Base-by-base conservation (phyloP, 2,329 filamentous ascomycete genomes). In the Aureobasidium sp. region DNA sequence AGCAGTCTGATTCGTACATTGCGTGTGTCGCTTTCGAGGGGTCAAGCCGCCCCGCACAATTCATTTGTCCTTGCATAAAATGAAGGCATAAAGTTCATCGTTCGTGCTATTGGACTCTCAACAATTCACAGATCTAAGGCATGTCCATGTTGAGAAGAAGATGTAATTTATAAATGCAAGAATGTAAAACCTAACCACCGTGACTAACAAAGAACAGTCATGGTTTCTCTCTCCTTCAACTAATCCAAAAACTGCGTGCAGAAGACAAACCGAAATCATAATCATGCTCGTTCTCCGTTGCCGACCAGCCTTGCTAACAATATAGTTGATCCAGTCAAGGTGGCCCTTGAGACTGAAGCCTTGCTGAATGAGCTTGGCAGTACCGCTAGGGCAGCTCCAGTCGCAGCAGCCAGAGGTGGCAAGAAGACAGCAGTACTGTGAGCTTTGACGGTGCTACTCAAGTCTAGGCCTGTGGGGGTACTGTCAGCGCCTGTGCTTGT, bases 281-380 rank as follows among this genome's bases (percentile, higher is more conserved):
- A 9, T n/a, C 23, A 40, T 40, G 5, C 4, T 31, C 4, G 3
- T 29, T 33, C 3, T 11, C 25, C 31, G 40, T 31, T 50, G 31
- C 18, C 50, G 45, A 16, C 45, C 45, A 31, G 45, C 33, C 23
- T 60, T 40, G 43, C 45, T 61, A 10, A 50, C 58, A 50, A 70
- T 36, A 56, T 68, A 71, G 36, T 63, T 54, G 50, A 72, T 69
- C 71, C 71, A 72, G 25, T 69, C 69, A 20, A 73, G 65, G 54
- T 70, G 63, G 33, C 72, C 50, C 50, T 66, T 43, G 16, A 73
- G 60, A 13, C 63, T 71, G 64, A 70, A 63, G 40, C 69, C 70
- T 23, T 67, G 33, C 16, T 51, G 65, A 9, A 69, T 66, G 20
- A 65, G 69, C 40, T 67, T 68, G 23, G 61, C 36, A 54, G 62